phyloP scores from a whole-genome alignment of 2,329 filamentous ascomycete species.

The Celoporthe dispersa region DNA sequence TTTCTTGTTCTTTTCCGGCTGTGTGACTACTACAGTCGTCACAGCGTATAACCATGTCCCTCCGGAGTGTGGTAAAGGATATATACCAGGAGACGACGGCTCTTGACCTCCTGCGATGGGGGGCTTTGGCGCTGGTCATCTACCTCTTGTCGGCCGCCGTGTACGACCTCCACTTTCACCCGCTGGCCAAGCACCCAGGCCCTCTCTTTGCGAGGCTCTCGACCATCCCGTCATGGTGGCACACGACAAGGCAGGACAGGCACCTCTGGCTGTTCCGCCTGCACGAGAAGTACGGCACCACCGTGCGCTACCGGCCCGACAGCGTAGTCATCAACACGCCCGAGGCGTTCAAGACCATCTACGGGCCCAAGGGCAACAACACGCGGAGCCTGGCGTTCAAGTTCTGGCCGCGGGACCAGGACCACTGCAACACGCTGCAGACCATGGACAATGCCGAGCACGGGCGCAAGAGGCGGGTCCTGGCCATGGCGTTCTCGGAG shows the following conservation, averaged over 20 bases:
- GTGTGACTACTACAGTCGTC: neutral
- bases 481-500: slow-evolving; percentile 49
- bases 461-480: slow-evolving; percentile 47
- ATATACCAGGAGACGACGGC: neutral
- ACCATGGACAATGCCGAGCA: slow-evolving; percentile 47
- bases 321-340: slow-evolving; percentile 21
- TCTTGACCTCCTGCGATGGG: neutral
- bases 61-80: neutral
- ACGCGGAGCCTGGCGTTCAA: slow-evolving; percentile 13
- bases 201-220: slow-evolving; percentile 7
- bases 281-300: slow-evolving; percentile 19
- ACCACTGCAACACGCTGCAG: slow-evolving; percentile 44
- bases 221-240: slow-evolving; percentile 16
- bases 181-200: slow-evolving; percentile 12
- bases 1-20: neutral
- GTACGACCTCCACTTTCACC: slow-evolving; percentile 18
- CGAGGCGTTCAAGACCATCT: slow-evolving; percentile 21
- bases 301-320: slow-evolving; percentile 15
- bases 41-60: neutral
- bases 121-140: neutral
- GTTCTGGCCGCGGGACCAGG: slow-evolving; percentile 19
- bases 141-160: slow-evolving; percentile 7
- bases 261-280: slow-evolving; percentile 20
- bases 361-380: slow-evolving; percentile 26
- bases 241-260: slow-evolving; percentile 15